Percentiles rank a stretch among this genome's conserved stretches.
Conservation (phyloP, 2,329 filamentous ascomycete genomes). For the Dactylonectria estremocensis region DNA sequence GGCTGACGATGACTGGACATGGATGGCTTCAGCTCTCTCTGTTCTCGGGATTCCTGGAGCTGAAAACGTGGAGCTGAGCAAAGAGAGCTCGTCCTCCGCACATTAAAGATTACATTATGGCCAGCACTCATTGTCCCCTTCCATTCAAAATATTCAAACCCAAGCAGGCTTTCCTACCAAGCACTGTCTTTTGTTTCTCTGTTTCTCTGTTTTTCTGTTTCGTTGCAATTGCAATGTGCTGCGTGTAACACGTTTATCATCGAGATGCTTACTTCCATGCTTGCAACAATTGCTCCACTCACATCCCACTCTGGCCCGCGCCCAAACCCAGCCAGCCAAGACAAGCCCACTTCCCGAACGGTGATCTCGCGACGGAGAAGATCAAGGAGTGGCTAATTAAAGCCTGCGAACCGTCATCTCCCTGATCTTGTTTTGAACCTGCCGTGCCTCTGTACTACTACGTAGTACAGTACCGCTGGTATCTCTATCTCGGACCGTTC, state of each 20-base stretch:
- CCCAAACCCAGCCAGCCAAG: neutral
- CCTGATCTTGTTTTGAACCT: neutral
- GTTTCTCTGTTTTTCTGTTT: conserved; percentile 15
- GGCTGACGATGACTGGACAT: conserved; percentile 29
- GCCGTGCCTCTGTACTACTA: conserved; percentile 3
- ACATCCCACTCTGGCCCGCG: conserved; percentile 9
- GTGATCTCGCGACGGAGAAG: conserved; percentile 19
- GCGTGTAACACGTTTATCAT: conserved; percentile 17
- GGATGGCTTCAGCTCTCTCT: neutral
- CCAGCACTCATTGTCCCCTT: neutral
- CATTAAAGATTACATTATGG: too few species aligned
- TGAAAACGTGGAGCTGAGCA: neutral
- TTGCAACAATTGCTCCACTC: conserved; percentile 3
- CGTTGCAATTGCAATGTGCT: neutral
- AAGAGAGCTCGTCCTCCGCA: neutral
- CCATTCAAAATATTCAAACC: neutral
- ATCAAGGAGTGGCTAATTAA: conserved; percentile 15
- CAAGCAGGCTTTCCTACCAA: neutral
- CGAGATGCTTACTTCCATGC: conserved; percentile 14
- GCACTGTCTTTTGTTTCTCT: neutral
- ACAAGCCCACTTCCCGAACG: conserved; percentile 21
- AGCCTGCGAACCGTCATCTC: neutral
- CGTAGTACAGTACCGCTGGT: neutral
- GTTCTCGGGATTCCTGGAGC: neutral
- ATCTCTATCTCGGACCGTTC: neutral